Evolutionary conservation across 148 eudicot species (phyloP).

Genomic region (Simmondsia chinensis): DNA sequence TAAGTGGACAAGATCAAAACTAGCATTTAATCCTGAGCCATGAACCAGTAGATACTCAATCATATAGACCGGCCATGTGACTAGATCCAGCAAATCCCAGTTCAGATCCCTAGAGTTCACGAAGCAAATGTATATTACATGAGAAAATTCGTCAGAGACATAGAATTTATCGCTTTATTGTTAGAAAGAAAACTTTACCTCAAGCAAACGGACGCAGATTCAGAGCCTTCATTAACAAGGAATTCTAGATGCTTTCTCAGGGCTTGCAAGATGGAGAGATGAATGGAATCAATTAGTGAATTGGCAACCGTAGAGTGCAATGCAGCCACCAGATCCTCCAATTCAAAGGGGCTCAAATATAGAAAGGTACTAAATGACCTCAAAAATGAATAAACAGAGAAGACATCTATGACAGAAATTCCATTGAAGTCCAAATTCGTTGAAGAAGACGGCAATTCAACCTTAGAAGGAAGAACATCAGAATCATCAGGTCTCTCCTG

Average conservation of each 20-base stretch:
- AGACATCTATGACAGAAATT: constrained; percentile 54
- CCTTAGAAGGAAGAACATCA: constrained; percentile 35
- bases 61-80: constrained; percentile 92
- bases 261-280: constrained; percentile 67
- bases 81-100: constrained; percentile 86
- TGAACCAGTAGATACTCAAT: constrained; percentile 60
- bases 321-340: constrained; percentile 80
- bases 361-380: constrained; percentile 77
- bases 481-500: constrained; percentile 36
- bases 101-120: constrained; percentile 55
- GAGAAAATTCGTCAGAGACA: constrained; percentile 3
- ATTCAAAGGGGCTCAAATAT: constrained; percentile 78
- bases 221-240: constrained; percentile 53
- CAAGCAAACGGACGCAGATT: constrained; percentile 64
- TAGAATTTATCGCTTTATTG: too few species aligned
- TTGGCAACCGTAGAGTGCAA: constrained; percentile 46
- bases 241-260: constrained; percentile 66
- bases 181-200: constrained; percentile 54
- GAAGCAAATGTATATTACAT: constrained; percentile 9
- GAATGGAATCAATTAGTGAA: constrained; percentile 63
- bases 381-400: constrained; percentile 81
- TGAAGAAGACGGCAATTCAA: constrained; percentile 77
- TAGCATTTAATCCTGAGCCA: constrained; percentile 44
- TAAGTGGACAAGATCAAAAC: constrained; percentile 38
- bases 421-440: constrained; percentile 43